Evolutionary conservation across 768 basidiomycete genomes (phyloP).

Genomic region (Suillus alpinus): DNA sequence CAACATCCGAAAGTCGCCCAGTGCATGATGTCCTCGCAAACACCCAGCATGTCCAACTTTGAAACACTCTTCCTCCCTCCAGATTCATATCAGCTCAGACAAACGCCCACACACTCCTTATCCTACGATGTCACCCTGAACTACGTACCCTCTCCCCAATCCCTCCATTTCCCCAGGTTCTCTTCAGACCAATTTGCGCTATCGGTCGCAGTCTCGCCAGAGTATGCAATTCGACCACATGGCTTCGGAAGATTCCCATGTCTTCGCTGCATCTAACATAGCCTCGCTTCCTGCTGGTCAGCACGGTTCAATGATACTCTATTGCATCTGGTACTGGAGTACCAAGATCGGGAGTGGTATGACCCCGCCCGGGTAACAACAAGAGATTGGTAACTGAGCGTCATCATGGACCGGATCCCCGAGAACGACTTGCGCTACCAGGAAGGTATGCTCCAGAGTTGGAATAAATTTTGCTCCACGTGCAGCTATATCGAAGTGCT

Average conservation of each 20-base stretch:
- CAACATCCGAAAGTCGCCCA: not conserved
- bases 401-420: conserved; percentile 57
- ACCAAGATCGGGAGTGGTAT: conserved; percentile 79
- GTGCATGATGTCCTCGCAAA: conserved; percentile 9
- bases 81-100: conserved; percentile 9
- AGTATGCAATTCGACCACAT: conserved; percentile 42
- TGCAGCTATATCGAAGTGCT: conserved; percentile 71
- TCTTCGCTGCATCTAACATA: conserved; percentile 30
- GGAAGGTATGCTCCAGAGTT: conserved; percentile 80
- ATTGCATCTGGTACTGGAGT: conserved; percentile 70
- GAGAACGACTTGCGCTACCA: conserved; percentile 62
- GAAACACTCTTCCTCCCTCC: conserved; percentile 30
- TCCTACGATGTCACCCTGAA: conserved; percentile 16
- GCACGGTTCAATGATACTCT: conserved; percentile 65
- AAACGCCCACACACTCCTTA: conserved; percentile 25
- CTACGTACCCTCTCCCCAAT: conserved; percentile 50
- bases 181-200: conserved; percentile 23
- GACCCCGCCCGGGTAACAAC: conserved; percentile 68
- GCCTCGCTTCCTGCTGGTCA: conserved; percentile 17
- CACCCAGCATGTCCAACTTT: conserved; percentile 24
- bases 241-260: conserved; percentile 44
- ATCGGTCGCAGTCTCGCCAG: conserved; percentile 38
- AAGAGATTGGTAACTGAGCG: conserved; percentile 59
- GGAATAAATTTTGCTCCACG: conserved; percentile 91
- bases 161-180: conserved; percentile 11